These are phyloP conservation scores for bread wheat (Triticum aestivum) DNA, from an alignment of 176 grass and related monocot species.

Conservation along the genomic window IWGSC_CS_RefSeq_v2.1 NC_057804.1:112492803-112493302, in stretches of 20 bases:
- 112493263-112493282: neutral
- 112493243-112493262: too few species aligned
- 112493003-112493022: neutral
- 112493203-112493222: neutral
- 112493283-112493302: neutral
- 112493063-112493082: conserved; percentile 15
- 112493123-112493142: conserved; percentile 5
- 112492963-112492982: neutral
- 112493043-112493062: conserved; percentile 23
- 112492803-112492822: conserved; percentile 11
- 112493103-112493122: neutral
- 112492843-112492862: neutral
- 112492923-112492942: neutral
- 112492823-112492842: neutral
- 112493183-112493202: conserved; percentile 16
- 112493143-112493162: conserved; percentile 22
- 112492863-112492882: neutral
- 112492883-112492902: neutral
- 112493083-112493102: neutral
- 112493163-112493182: conserved; percentile 22
- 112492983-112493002: neutral
- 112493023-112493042: neutral
- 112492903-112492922: neutral
- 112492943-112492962: neutral
- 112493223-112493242: neutral